Conservation (phyloP, 176 grass and related monocot genomes). For the Echinochloa phyllopogon region DNA sequence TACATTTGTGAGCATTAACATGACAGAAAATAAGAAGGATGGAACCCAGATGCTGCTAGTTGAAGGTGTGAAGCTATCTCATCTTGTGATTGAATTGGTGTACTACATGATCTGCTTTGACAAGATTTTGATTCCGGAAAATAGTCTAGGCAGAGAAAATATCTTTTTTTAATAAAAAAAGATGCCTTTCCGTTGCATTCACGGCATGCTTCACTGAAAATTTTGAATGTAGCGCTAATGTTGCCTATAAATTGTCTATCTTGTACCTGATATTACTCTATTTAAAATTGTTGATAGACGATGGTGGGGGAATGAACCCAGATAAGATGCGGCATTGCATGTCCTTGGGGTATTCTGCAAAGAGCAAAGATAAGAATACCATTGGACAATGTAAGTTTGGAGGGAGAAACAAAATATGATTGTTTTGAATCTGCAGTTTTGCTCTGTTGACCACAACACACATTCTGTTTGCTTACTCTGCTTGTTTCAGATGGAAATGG, state of each 20-base stretch:
- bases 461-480: constrained; percentile 34
- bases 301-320: constrained; percentile 90
- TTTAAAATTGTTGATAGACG: constrained; percentile 58
- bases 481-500: constrained; percentile 38
- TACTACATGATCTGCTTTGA: neutral
- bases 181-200: neutral
- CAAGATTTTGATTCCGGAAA: neutral
- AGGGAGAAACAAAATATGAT: constrained; percentile 6
- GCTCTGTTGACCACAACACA: neutral
- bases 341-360: constrained; percentile 94
- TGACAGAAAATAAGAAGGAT: constrained; percentile 57
- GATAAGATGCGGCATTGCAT: constrained; percentile 98
- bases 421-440: constrained; percentile 9
- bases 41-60: constrained; percentile 74
- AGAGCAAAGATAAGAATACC: constrained; percentile 75
- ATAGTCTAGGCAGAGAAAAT: neutral
- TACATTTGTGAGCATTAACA: constrained; percentile 88
- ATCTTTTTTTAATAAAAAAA: neutral
- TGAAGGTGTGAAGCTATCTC: constrained; percentile 63
- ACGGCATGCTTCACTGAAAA: neutral
- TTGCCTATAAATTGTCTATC: neutral
- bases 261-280: constrained; percentile 2
- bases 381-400: constrained; percentile 89
- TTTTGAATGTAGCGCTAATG: neutral
- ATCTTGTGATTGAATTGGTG: neutral